Evolutionary conservation across 257 asterid genomes (phyloP).

Genomic region (Solanum rostratum): DNA sequence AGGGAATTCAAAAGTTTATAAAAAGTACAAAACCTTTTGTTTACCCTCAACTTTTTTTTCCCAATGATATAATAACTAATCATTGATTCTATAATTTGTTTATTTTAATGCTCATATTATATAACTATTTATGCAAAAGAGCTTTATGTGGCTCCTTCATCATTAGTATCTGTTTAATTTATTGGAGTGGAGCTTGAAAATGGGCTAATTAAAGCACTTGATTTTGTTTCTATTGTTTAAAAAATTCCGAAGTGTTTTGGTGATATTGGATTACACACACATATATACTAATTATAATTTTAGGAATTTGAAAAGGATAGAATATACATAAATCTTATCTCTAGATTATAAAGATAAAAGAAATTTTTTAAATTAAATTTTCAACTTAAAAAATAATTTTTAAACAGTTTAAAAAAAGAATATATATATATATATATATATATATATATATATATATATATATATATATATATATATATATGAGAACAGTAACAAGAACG

Average conservation of each 20-base stretch:
- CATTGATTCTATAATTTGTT: not conserved
- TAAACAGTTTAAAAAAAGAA: not conserved
- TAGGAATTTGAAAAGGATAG: not conserved
- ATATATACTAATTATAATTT: no score
- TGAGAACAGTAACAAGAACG: not conserved
- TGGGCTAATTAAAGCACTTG: not conserved
- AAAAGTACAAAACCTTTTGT: no score
- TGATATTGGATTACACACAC: not conserved
- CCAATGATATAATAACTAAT: not conserved
- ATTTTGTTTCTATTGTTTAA: not conserved
- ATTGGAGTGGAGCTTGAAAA: not conserved
- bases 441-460: not conserved
- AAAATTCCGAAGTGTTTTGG: not conserved
- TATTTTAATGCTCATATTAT: not conserved
- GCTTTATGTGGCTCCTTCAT: not conserved
- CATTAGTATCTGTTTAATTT: not conserved
- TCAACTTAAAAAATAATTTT: not conserved
- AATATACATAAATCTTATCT: fast-evolving
- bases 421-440: no score
- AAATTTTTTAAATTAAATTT: fast-evolving
- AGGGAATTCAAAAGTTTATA: no score
- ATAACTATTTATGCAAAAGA: not conserved
- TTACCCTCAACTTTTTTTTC: no score
- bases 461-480: not conserved
- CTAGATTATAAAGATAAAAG: fast-evolving